A percentile compares a stretch with the other conserved stretches of the same genome.
Conservation (phyloP, 139 green algal species). For the Chlamydomonas sphaeroides region DNA sequence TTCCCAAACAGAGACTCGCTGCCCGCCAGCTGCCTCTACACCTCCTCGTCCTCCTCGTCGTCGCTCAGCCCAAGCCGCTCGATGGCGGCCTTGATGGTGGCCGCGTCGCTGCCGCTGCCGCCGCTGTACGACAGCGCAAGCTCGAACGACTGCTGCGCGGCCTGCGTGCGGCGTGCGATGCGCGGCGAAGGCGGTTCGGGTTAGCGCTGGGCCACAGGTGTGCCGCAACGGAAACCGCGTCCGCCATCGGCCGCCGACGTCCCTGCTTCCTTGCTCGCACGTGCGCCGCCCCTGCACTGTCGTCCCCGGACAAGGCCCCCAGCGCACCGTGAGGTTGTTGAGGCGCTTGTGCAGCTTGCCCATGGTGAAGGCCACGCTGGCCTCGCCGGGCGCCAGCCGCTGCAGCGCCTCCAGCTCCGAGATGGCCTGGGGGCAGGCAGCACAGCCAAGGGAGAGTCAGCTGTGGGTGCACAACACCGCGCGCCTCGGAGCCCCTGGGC, state of each 20-base stretch:
- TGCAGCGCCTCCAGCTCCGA: slow-evolving; percentile 48
- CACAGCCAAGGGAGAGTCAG: no score
- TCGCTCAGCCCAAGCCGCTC: slow-evolving; percentile 81
- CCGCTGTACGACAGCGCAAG: slow-evolving; percentile 80
- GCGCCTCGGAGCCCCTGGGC: no score
- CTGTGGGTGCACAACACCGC: no score
- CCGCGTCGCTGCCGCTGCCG: slow-evolving; percentile 76
- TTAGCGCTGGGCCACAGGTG: no score
- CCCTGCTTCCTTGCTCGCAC: no score
- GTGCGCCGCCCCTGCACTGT: no score
- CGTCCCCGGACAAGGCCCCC: no score
- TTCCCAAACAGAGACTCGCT: no score
- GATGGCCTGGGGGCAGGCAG: slow-evolving; percentile 13
- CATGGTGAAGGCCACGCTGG: slow-evolving; percentile 89
- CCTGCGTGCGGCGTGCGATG: no score
- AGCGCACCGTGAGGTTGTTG: slow-evolving; percentile 46
- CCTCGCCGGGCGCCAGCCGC: slow-evolving; percentile 85
- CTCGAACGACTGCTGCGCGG: slow-evolving; percentile 58
- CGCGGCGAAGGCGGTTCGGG: no score
- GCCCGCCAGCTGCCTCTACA: slow-evolving; percentile 42
- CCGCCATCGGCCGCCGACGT: no score
- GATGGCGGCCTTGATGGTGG: slow-evolving; percentile 90
- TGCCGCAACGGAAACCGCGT: no score
- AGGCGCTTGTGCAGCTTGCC: slow-evolving; percentile 87
- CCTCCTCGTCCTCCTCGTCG: slow-evolving; percentile 82